A percentile compares a stretch with the other conserved stretches of the same genome.
Conservation (phyloP, 148 eudicot species). For the Rhododendron henanense region DNA sequence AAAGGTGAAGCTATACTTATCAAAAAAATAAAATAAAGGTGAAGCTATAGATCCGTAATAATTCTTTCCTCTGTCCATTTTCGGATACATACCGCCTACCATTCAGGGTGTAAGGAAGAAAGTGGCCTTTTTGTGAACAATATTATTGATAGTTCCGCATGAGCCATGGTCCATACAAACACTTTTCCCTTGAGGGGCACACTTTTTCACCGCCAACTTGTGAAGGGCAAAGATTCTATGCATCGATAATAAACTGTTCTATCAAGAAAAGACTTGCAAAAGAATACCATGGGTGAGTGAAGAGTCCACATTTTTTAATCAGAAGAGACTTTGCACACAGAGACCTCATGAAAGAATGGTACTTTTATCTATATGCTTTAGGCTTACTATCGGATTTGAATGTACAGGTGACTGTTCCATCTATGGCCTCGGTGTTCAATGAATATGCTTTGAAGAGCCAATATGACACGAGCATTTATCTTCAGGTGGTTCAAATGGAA, state of each 20-base stretch:
- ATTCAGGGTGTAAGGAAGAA: not conserved
- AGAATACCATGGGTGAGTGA: not conserved
- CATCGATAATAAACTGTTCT: not conserved
- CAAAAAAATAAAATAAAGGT: not conserved
- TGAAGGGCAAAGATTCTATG: not conserved
- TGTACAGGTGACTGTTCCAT: constrained; percentile 81
- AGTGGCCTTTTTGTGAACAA: not conserved
- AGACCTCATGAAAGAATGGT: not conserved
- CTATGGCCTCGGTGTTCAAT: constrained; percentile 92
- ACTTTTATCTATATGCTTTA: not conserved
- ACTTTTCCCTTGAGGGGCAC: not conserved
- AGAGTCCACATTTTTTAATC: not conserved
- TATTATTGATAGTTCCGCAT: not conserved
- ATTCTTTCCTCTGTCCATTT: not conserved
- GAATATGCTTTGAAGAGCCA: constrained; percentile 99
- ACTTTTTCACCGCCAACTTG: not conserved
- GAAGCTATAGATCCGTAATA: not conserved
- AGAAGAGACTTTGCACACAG: not conserved
- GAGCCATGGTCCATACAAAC: not conserved
- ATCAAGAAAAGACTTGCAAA: not conserved
- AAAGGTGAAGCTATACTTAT: not conserved
- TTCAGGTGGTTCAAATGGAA: constrained; percentile 54
- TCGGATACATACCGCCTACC: not conserved
- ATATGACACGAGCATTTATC: constrained; percentile 96
- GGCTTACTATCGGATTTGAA: constrained; percentile 13